Evolutionary conservation across 768 basidiomycete genomes (phyloP).

Genomic region (Mycena albidolilacea): DNA sequence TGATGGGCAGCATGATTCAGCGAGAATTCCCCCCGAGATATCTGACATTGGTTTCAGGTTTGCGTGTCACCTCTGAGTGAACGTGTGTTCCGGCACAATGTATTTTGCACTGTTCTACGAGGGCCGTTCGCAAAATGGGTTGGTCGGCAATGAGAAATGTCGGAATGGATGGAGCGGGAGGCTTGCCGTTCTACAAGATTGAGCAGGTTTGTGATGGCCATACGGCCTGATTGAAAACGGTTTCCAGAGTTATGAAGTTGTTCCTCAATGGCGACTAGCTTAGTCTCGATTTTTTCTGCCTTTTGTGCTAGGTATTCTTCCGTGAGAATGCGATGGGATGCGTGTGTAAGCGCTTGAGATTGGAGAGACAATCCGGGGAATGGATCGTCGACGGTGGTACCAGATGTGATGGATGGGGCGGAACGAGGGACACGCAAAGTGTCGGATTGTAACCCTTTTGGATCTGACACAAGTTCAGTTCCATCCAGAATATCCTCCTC

Average conservation of each 20-base stretch:
- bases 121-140: neutral
- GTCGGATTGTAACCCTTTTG: neutral
- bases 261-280: too few species aligned
- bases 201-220: neutral
- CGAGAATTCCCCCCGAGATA: conserved; percentile 21
- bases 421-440: neutral
- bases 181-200: neutral
- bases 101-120: neutral
- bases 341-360: too few species aligned
- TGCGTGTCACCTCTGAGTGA: conserved; percentile 2
- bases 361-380: too few species aligned
- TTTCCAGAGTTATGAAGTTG: too few species aligned
- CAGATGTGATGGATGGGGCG: neutral
- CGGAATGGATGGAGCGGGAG: neutral
- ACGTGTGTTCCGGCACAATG: conserved; percentile 17
- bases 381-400: too few species aligned
- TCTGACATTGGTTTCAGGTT: neutral
- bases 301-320: too few species aligned
- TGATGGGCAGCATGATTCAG: conserved; percentile 25
- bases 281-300: too few species aligned
- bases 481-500: neutral
- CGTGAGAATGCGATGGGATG: too few species aligned
- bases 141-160: neutral
- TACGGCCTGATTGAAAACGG: neutral
- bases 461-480: neutral